Evolutionary conservation across 768 basidiomycete species (phyloP).

Genomic region (Psilocybe azurescens): DNA sequence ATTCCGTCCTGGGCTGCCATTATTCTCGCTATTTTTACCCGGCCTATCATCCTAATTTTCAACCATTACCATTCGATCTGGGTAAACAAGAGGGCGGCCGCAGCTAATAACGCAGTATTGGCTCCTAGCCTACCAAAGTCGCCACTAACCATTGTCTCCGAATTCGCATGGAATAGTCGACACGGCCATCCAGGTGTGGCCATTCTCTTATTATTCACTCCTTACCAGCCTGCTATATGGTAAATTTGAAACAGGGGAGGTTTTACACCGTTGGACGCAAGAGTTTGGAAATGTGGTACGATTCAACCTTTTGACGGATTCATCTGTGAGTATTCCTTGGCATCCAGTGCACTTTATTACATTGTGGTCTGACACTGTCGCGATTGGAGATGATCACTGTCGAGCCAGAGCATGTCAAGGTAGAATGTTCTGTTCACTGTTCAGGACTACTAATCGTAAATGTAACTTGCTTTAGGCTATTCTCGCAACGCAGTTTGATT

Average conservation of each 20-base stretch:
- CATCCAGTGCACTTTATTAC: background rate
- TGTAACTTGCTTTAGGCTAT: conserved; percentile 34
- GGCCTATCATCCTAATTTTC: conserved; percentile 16
- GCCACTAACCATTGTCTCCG: conserved; percentile 10
- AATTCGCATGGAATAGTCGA: conserved; percentile 21
- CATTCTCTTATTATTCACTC: background rate
- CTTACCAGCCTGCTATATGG: background rate
- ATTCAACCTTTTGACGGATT: conserved; percentile 34
- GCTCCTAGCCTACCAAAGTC: conserved; percentile 20
- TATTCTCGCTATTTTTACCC: conserved; percentile 8
- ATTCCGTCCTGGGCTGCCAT: conserved; percentile 12
- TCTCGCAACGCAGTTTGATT: conserved; percentile 53
- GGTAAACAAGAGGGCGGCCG: conserved; percentile 15
- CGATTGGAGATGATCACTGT: conserved; percentile 39
- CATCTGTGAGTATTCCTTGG: conserved; percentile 30
- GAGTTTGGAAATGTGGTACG: conserved; percentile 40
- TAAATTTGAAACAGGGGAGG: conserved; percentile 3
- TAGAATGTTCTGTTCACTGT: conserved; percentile 3
- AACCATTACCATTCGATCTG: conserved; percentile 13
- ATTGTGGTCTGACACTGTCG: background rate
- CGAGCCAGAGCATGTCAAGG: conserved; percentile 55
- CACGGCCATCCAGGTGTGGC: conserved; percentile 38
- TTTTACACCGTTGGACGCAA: conserved; percentile 27
- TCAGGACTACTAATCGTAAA: background rate
- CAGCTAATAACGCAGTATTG: conserved; percentile 14